A percentile compares a stretch with the other conserved stretches of the same genome.
phyloP scores from a whole-genome alignment of 768 basidiomycete genomes.

The Tricholoma furcatifolium region DNA sequence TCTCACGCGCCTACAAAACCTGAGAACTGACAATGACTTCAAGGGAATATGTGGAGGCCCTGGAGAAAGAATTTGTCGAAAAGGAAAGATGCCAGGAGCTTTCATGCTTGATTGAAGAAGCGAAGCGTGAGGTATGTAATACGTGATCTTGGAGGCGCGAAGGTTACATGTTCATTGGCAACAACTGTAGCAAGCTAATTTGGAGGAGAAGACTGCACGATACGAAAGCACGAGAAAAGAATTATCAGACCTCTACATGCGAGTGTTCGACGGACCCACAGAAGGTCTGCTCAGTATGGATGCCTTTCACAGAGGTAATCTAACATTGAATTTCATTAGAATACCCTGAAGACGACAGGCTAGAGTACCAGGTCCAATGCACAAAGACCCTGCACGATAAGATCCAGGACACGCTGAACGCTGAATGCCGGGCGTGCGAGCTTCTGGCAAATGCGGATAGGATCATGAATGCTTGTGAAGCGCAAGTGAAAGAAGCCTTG shows the following conservation, averaged over 20 bases:
- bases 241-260: conserved; percentile 35
- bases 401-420: conserved; percentile 33
- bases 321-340: conserved; percentile 21
- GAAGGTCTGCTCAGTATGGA: conserved; percentile 26
- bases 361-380: conserved; percentile 36
- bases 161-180: background rate
- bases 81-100: conserved; percentile 31
- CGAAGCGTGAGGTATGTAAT: conserved; percentile 31
- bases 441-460: conserved; percentile 36
- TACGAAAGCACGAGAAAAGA: conserved; percentile 34
- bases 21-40: background rate
- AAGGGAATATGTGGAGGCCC: conserved; percentile 46
- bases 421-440: conserved; percentile 40
- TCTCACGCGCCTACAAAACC: background rate
- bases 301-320: background rate
- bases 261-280: conserved; percentile 43
- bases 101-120: conserved; percentile 32
- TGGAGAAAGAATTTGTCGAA: conserved; percentile 40
- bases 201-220: conserved; percentile 27
- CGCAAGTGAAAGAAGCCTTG: conserved; percentile 35
- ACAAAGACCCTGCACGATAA: conserved; percentile 32
- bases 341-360: conserved; percentile 44
- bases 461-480: conserved; percentile 29
- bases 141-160: background rate
- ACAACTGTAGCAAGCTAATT: conserved; percentile 28